Conservation (phyloP, 371 early-diverging fungal genomes). For the Syncephalastrum sp. region DNA sequence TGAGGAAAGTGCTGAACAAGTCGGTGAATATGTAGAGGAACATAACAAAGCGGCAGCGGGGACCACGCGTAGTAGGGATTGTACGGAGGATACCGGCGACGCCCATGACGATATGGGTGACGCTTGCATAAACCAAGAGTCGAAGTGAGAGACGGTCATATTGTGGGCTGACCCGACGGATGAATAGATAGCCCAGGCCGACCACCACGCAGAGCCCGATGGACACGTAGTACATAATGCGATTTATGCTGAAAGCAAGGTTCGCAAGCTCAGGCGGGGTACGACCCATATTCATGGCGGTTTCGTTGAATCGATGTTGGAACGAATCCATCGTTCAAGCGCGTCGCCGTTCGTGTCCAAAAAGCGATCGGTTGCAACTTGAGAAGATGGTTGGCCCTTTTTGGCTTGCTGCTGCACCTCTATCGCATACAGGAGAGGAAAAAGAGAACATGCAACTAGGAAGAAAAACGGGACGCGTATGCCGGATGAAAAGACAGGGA, state of each 20-base stretch:
- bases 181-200: slow-evolving; percentile 10
- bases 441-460: no score
- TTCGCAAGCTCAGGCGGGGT: slow-evolving; percentile 1
- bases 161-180: slow-evolving; percentile 4
- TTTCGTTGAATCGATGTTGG: slow-evolving; percentile 7
- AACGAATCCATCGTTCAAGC: slow-evolving; percentile 3
- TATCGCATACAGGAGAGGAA: no score
- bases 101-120: slow-evolving; percentile 11
- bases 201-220: slow-evolving; percentile 9
- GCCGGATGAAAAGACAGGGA: no score
- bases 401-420: no score
- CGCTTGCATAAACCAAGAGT: slow-evolving; percentile 12
- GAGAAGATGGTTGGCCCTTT: no score
- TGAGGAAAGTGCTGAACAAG: slow-evolving; percentile 7
- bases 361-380: no score
- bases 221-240: slow-evolving; percentile 13
- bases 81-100: slow-evolving; percentile 8
- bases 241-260: slow-evolving; percentile 3
- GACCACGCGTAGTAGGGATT: neutral
- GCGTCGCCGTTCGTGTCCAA: no score
- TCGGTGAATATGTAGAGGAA: slow-evolving; percentile 15
- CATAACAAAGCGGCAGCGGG: slow-evolving; percentile 15
- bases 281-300: neutral
- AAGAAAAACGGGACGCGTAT: no score
- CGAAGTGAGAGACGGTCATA: slow-evolving; percentile 19